These are phyloP conservation scores for Vicia villosa DNA, from an alignment of 306 rosid genomes.

Conservation along the genomic window DNA sequence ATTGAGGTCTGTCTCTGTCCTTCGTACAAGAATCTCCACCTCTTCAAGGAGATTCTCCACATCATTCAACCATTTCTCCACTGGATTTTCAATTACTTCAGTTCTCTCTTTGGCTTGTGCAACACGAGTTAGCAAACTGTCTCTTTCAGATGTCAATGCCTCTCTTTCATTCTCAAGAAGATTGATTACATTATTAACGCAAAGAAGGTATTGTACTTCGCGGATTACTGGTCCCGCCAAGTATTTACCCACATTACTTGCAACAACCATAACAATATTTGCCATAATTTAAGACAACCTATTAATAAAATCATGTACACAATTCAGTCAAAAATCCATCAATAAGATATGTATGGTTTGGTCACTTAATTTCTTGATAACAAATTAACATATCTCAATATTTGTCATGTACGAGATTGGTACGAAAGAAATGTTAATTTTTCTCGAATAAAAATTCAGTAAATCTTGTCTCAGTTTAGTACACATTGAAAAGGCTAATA, in stretches of 20 bases:
- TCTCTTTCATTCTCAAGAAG: no score
- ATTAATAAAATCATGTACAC: background rate
- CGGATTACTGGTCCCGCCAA: background rate
- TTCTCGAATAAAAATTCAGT: no score
- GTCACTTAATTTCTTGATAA: background rate
- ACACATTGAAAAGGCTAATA: no score
- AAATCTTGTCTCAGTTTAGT: no score
- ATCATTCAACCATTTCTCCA: slow-evolving; percentile 14
- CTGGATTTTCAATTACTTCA: no score
- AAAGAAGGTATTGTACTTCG: background rate
- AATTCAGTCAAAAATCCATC: background rate
- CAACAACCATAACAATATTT: background rate
- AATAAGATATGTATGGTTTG: background rate
- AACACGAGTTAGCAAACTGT: no score
- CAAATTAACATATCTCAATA: background rate
- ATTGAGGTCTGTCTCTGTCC: background rate
- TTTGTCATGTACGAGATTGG: no score
- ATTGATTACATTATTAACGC: background rate
- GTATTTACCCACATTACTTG: background rate
- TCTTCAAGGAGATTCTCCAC: background rate
- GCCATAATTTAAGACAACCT: slow-evolving; percentile 3
- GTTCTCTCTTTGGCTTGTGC: no score
- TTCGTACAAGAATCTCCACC: background rate
- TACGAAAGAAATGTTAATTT: no score
- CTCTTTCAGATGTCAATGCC: no score